Evolutionary conservation across 139 green algal genomes (phyloP).

Genomic region (Gonium pectorale): DNA sequence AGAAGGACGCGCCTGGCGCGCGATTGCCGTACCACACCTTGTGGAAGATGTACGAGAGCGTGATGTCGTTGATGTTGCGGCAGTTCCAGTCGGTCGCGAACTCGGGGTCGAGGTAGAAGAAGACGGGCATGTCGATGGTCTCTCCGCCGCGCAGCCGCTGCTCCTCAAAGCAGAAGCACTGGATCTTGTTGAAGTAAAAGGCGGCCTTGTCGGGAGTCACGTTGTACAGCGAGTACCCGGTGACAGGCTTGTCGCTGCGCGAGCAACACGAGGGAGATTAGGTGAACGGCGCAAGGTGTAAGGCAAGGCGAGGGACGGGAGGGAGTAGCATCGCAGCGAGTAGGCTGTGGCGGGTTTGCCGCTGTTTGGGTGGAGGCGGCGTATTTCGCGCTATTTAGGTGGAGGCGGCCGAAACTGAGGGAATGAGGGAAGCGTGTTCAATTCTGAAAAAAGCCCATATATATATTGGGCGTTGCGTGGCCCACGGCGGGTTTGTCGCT

Average conservation of each 20-base stretch:
- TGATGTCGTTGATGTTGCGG: conserved; percentile 88
- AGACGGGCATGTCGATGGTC: conserved; percentile 98
- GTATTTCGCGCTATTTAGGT: no score
- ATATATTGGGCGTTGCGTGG: no score
- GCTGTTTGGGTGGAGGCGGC: no score
- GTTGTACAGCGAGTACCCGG: conserved; percentile 98
- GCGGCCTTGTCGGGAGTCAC: conserved; percentile 90
- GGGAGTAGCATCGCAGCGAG: not conserved
- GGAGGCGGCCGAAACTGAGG: no score
- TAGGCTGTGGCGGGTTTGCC: no score
- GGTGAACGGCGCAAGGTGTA: not conserved
- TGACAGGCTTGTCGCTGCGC: conserved; percentile 73
- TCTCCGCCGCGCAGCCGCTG: conserved; percentile 87
- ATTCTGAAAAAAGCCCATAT: no score
- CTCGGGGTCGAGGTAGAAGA: conserved; percentile 99
- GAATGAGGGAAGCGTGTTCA: no score
- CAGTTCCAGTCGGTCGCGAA: conserved; percentile 92
- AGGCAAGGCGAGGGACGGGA: not conserved
- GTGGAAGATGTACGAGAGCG: conserved; percentile 90
- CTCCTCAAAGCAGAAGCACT: conserved; percentile 97
- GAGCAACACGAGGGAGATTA: not conserved
- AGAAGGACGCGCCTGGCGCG: not conserved
- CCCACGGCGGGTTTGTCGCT: no score
- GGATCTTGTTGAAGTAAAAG: conserved; percentile 99
- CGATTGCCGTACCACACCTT: not conserved